These are phyloP conservation scores for Pyrus hybrid DNA, from an alignment of 331 rosid genomes.

Conservation along the genomic window DNA sequence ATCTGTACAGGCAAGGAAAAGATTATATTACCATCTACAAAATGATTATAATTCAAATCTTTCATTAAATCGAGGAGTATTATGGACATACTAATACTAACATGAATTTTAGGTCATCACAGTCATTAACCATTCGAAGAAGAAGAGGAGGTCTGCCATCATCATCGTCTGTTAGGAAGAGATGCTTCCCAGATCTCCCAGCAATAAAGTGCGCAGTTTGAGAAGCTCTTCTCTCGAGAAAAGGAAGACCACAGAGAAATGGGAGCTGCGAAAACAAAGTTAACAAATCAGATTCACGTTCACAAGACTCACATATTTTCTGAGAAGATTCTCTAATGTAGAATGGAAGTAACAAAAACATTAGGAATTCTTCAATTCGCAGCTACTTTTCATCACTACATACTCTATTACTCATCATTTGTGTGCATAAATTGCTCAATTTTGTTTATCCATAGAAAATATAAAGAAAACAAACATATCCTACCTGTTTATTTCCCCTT, in stretches of 20 bases:
- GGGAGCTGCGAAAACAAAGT: constrained; percentile 57
- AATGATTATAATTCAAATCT: not conserved
- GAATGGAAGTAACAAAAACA: not conserved
- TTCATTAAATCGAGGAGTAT: constrained; percentile 3
- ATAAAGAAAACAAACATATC: not conserved
- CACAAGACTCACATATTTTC: not conserved
- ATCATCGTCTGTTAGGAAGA: constrained; percentile 70
- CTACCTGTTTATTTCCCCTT: constrained; percentile 79
- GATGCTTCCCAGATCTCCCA: constrained; percentile 98
- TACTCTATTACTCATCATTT: not conserved
- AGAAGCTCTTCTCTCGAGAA: constrained; percentile 87
- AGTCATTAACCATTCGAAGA: constrained; percentile 73
- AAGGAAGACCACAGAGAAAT: constrained; percentile 82
- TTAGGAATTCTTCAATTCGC: not conserved
- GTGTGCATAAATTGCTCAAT: not conserved
- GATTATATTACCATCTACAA: constrained; percentile 13
- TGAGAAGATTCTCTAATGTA: not conserved
- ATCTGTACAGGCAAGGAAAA: constrained; percentile 39
- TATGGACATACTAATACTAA: constrained; percentile 31
- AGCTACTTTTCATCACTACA: not conserved
- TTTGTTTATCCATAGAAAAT: not conserved
- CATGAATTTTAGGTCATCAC: constrained; percentile 74
- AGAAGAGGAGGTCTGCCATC: constrained; percentile 74
- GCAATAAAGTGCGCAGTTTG: constrained; percentile 85
- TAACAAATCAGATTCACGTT: constrained; percentile 2